A percentile compares a stretch with the other conserved stretches of the same genome.
Conservation (phyloP, 2,329 filamentous ascomycete species). For the Apiospora arundinis region DNA sequence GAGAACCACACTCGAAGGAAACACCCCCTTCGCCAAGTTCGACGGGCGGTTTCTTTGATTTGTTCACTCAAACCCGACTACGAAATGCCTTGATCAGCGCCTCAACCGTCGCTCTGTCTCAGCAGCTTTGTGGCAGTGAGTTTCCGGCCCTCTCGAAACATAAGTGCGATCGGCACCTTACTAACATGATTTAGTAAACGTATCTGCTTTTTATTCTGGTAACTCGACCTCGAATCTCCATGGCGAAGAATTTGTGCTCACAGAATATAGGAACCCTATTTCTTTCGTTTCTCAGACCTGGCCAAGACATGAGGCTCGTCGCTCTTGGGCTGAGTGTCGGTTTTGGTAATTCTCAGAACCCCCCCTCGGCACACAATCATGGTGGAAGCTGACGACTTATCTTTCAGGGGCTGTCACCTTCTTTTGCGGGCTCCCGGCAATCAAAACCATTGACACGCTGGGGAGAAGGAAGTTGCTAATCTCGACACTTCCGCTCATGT, state of each 20-base stretch:
- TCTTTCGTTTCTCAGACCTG: background rate
- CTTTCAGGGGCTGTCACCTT: slow-evolving; percentile 48
- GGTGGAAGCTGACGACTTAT: background rate
- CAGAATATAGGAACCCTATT: slow-evolving; percentile 31
- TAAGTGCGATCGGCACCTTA: slow-evolving; percentile 25
- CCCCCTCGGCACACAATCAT: background rate
- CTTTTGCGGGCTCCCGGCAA: slow-evolving; percentile 48
- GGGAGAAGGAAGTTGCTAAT: slow-evolving; percentile 52
- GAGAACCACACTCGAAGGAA: background rate
- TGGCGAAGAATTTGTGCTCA: background rate
- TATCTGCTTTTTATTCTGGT: slow-evolving; percentile 54
- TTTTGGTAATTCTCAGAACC: slow-evolving; percentile 31
- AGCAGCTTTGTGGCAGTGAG: slow-evolving; percentile 45
- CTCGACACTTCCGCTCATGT: slow-evolving; percentile 51
- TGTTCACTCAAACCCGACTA: slow-evolving; percentile 34
- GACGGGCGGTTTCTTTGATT: slow-evolving; percentile 21
- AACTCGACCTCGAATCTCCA: background rate
- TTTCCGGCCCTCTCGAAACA: slow-evolving; percentile 3
- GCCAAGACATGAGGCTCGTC: slow-evolving; percentile 23
- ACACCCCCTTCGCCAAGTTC: background rate
- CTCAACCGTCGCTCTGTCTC: slow-evolving; percentile 39
- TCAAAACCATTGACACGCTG: slow-evolving; percentile 47
- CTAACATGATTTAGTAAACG: slow-evolving; percentile 42
- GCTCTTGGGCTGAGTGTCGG: slow-evolving; percentile 43
- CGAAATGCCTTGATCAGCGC: slow-evolving; percentile 42